Base-by-base conservation (phyloP, 257 asterid genomes). In the Vinca minor region DNA sequence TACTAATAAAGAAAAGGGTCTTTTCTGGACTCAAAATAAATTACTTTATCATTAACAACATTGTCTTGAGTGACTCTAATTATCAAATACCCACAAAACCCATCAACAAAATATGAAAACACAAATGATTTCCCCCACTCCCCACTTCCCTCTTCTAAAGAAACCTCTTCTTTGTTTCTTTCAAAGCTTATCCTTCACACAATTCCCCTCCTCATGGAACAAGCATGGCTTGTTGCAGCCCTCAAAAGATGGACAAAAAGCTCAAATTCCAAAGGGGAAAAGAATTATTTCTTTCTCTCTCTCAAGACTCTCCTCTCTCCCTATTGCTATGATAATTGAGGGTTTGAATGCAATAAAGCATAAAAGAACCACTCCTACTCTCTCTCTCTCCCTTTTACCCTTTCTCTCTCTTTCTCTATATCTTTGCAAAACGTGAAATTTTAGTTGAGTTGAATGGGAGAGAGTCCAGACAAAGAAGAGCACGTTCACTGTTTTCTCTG, bases 201-300 rank as follows among this genome's bases (percentile, higher is more conserved):
- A n/a, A n/a, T n/a, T n/a, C 49, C 71, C 78, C 62, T 45, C 77
- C 59, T 60, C 81, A 79, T 73, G 80, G 89, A 80, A 76, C 83
- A 80, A 74, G 89, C 95, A 82, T 78, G 94, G 73, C 69, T 73
- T 77, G 64, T 71, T 63, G 78, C 84, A 78, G 83, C 67, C 82
- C 95, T 87, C 84, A 84, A 85, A 85, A 85, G 93, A 77, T 74
- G 75, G 71, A 72, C 69, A 71, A 38, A 71, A 38, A 72, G 72
- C 76, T 70, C 92, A 69, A 78, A 76, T 70, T 82, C 80, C 92
- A 63, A 80, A 74, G 77, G 66, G 58, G 55, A 63, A 67, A 61
- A n/a, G n/a, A n/a, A 62, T 34, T 25, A 53, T 41, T 58, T 58
- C 68, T 76, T 64, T 71, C 74, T 76, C 75, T 69, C 59, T 59